phyloP scores from a whole-genome alignment of 2,329 filamentous ascomycete genomes.

The Colletotrichum sp. region DNA sequence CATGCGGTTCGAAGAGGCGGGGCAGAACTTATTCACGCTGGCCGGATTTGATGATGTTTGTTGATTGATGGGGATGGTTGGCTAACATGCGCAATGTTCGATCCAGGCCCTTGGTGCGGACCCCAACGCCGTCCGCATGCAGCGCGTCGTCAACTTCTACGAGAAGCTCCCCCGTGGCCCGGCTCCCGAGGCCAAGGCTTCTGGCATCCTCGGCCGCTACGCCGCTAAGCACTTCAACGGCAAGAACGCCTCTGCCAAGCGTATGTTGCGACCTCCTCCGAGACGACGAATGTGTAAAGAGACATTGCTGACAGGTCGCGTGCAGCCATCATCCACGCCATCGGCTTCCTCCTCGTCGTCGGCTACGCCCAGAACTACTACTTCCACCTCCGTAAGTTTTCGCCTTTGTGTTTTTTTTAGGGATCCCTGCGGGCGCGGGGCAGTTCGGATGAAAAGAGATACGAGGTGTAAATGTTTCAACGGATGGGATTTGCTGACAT shows the following conservation, averaged over 20 bases:
- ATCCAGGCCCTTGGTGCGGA: slow-evolving; percentile 89
- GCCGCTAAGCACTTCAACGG: slow-evolving; percentile 86
- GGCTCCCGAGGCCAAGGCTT: slow-evolving; percentile 82
- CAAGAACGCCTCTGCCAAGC: slow-evolving; percentile 87
- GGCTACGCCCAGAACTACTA: slow-evolving; percentile 99
- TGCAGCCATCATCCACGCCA: slow-evolving; percentile 85
- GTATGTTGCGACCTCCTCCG: slow-evolving; percentile 63
- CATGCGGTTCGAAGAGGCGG: neutral
- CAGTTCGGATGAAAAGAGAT: neutral
- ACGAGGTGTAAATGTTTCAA: slow-evolving; percentile 4
- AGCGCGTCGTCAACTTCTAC: slow-evolving; percentile 98
- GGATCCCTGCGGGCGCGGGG: neutral
- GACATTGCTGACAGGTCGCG: neutral
- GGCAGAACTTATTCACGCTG: neutral
- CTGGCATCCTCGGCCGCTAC: slow-evolving; percentile 87
- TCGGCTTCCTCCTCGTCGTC: slow-evolving; percentile 77
- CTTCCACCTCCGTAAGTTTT: slow-evolving; percentile 93
- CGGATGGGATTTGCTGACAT: slow-evolving; percentile 9
- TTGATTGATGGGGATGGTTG: neutral
- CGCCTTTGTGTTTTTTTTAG: neutral
- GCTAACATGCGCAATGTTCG: slow-evolving; percentile 38
- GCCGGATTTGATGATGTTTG: neutral
- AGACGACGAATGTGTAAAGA: neutral
- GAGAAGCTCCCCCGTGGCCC: slow-evolving; percentile 94
- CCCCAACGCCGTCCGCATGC: slow-evolving; percentile 96